Evolutionary conservation across 148 eudicot species (phyloP).

Genomic region (Euryodendron excelsum): DNA sequence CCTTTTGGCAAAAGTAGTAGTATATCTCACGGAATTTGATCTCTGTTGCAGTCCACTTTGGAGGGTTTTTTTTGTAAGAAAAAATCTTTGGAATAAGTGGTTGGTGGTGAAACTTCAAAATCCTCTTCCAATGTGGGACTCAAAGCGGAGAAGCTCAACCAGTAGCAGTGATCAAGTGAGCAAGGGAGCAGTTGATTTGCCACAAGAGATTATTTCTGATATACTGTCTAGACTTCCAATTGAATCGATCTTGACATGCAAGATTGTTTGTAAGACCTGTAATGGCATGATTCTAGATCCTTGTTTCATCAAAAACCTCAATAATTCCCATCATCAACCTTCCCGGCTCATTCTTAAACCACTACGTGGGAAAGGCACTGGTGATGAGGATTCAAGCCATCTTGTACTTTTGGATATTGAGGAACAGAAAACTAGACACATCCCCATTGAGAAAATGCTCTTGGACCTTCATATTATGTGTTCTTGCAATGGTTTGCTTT

Average conservation of each 20-base stretch:
- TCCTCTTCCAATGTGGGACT: neutral
- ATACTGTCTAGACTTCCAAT: slow-evolving; percentile 7
- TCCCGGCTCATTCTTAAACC: slow-evolving; percentile 11
- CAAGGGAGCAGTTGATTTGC: slow-evolving; percentile 2
- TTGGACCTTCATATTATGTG: neutral
- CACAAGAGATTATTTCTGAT: slow-evolving; percentile 1
- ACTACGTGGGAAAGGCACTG: neutral
- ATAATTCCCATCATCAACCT: neutral
- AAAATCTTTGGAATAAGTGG: neutral
- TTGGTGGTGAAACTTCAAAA: neutral
- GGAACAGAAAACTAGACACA: neutral
- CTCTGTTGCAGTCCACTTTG: neutral
- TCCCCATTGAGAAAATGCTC: neutral
- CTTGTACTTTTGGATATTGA: neutral
- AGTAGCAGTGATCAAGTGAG: neutral
- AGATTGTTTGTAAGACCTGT: slow-evolving; percentile 10
- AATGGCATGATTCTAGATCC: neutral
- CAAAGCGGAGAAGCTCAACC: neutral
- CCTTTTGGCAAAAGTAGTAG: neutral
- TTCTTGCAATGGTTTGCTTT: neutral
- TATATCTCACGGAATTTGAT: neutral
- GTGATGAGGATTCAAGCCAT: neutral
- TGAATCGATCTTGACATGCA: neutral
- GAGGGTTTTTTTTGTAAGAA: neutral
- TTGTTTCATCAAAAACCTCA: neutral